Conservation (phyloP, 2,329 filamentous ascomycete genomes). For the Apiospora marii region DNA sequence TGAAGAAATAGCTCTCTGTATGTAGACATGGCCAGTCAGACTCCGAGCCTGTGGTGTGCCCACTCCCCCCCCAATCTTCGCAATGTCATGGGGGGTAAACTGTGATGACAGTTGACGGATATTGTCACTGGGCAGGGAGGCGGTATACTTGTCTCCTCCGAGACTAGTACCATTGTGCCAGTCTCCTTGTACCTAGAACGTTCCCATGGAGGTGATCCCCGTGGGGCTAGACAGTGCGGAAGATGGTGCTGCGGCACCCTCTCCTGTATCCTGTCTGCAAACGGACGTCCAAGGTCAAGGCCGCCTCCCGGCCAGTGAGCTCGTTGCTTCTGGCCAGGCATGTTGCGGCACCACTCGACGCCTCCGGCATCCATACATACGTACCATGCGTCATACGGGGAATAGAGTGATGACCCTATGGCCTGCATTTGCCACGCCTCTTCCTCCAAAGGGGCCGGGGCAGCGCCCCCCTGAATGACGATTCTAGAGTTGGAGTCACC, state of each 20-base stretch:
- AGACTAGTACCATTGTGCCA: neutral
- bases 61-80: neutral
- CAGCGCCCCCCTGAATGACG: neutral
- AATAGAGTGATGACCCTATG: constrained; percentile 11
- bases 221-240: constrained; percentile 6
- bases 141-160: neutral
- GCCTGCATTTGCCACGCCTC: neutral
- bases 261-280: constrained; percentile 7
- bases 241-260: neutral
- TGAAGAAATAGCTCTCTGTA: constrained; percentile 19
- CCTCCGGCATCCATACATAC: neutral
- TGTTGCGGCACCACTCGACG: constrained; percentile 13
- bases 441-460: neutral
- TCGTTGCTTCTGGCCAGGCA: neutral
- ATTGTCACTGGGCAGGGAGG: neutral
- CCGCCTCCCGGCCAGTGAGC: neutral
- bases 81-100: neutral
- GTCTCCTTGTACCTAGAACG: neutral
- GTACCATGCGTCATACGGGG: neutral
- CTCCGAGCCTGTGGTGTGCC: neutral
- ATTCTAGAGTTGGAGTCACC: constrained; percentile 15
- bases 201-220: neutral
- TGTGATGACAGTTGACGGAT: neutral
- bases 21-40: neutral
- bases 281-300: neutral